Evolutionary conservation across 257 asterid species (phyloP), one percentile per base, ranked within the genome.

Genomic region (Fraxinus quadrangulata): DNA sequence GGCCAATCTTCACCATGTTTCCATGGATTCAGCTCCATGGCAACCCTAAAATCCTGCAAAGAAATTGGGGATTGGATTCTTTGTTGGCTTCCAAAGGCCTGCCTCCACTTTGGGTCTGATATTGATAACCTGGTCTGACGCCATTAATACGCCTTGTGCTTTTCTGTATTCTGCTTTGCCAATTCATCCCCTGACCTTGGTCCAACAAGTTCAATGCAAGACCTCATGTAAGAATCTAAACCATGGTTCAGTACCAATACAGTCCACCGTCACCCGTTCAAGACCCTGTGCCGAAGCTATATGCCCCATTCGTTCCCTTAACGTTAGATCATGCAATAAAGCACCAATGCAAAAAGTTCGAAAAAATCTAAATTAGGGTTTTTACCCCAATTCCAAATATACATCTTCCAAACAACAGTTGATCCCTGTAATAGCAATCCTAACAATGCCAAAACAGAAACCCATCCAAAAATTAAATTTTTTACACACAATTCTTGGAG

Each of bases 1-100:
- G 99, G 99, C 99, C 99, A 95, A 82, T 93, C 96, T 84, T 88
- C 98, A 19, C 98, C 99, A 14, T 93, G 98, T 79, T 90, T 93
- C 75, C 76, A 85, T 51, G 96, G 96, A 78, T 90, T 90, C 84
- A 93, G 87, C 90, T 93, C 98, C 99, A 93, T 91, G 68, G 98
- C 93, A 71, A 89, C 90, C 82, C 91, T 87, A 77, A 95, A 95
- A 86, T 95, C 99, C 83, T 89, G 94, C 81, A 95, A 83, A 9
- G 97, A 87, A 61, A 92, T 89, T 3, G 89, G 86, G 80, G 69
- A 61, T 75, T 69, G 71, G 14, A 76, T 67, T 66, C 77, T 78
- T 83, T 85, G 10, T 84, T 75, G 72, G 67, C 83, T 36, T 86
- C 89, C 77, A 79, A 81, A 79, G 87, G 82, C 75, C 82, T 82